phyloP scores from a whole-genome alignment of 2,329 filamentous ascomycete genomes.

The Sclerotinia subarctica region DNA sequence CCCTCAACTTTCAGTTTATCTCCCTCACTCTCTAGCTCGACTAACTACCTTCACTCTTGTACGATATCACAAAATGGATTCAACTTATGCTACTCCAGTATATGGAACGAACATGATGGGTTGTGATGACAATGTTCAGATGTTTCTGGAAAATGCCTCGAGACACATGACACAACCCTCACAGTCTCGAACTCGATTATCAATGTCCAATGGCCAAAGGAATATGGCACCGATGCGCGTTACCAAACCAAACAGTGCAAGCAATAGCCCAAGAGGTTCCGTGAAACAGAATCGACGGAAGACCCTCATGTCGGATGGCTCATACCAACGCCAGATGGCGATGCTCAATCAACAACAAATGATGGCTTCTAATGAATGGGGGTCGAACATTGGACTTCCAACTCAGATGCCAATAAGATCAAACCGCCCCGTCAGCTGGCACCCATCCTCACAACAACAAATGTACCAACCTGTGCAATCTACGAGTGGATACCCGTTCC shows the following conservation, averaged over 20 bases:
- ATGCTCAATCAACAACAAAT: slow-evolving; percentile 41
- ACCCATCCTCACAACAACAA: slow-evolving; percentile 56
- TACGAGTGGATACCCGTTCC: slow-evolving; percentile 42
- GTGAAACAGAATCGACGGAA: slow-evolving; percentile 50
- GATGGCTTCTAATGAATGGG: slow-evolving; percentile 47
- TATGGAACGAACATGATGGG: slow-evolving; percentile 30
- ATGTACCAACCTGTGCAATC: slow-evolving; percentile 40
- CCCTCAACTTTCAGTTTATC: slow-evolving; percentile 13
- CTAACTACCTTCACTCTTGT: not conserved
- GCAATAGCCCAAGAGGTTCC: slow-evolving; percentile 63
- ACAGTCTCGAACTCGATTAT: slow-evolving; percentile 47
- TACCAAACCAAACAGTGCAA: slow-evolving; percentile 63
- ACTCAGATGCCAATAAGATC: slow-evolving; percentile 37
- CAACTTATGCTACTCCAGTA: slow-evolving; percentile 23
- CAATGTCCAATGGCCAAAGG: slow-evolving; percentile 49
- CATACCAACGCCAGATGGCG: slow-evolving; percentile 32
- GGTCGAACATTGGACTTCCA: slow-evolving; percentile 38
- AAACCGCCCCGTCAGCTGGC: slow-evolving; percentile 70
- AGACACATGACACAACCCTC: slow-evolving; percentile 51
- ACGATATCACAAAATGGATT: slow-evolving; percentile 32
- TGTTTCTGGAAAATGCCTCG: slow-evolving; percentile 50
- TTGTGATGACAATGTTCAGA: slow-evolving; percentile 42
- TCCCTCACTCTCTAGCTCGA: not conserved
- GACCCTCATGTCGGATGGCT: slow-evolving; percentile 52
- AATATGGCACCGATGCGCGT: slow-evolving; percentile 55